These are phyloP conservation scores for Scheffersomyces coipomensis DNA, from an alignment of 805 yeast species.

Conservation along the genomic window DNA sequence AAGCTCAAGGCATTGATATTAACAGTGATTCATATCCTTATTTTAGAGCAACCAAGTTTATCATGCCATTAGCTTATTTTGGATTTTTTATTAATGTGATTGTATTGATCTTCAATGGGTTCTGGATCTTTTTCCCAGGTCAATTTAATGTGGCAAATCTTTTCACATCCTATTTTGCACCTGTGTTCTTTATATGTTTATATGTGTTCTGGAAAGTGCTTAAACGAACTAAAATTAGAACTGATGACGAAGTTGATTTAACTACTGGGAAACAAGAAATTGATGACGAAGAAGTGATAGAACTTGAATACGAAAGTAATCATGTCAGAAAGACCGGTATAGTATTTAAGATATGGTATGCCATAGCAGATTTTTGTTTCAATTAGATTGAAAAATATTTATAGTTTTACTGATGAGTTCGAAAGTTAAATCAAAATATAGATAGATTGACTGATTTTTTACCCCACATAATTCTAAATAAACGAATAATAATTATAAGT, in stretches of 20 bases:
- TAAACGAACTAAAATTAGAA: constrained; percentile 29
- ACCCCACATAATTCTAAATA: no score
- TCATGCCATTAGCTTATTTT: constrained; percentile 26
- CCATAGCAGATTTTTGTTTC: constrained; percentile 20
- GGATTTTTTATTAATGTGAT: constrained; percentile 19
- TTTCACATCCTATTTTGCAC: constrained; percentile 39
- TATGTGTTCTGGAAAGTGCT: constrained; percentile 31
- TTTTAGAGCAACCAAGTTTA: constrained; percentile 18
- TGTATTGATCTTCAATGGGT: constrained; percentile 39
- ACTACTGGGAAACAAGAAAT: constrained; percentile 32
- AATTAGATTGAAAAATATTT: no score
- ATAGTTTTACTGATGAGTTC: no score
- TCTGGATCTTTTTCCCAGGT: constrained; percentile 40
- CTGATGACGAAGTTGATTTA: constrained; percentile 30
- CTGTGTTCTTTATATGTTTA: constrained; percentile 23
- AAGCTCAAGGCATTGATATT: constrained; percentile 22
- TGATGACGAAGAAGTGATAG: constrained; percentile 34
- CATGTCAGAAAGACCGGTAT: constrained; percentile 19
- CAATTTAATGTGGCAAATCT: constrained; percentile 30
- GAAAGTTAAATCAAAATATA: no score
- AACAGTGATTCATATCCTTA: constrained; percentile 11
- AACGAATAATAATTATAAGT: no score
- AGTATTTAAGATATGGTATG: constrained; percentile 18
- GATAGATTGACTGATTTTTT: no score
- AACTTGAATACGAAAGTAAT: constrained; percentile 16